phyloP scores from a whole-genome alignment of 441 rosid genomes.

The Lagerstroemia fauriei region DNA sequence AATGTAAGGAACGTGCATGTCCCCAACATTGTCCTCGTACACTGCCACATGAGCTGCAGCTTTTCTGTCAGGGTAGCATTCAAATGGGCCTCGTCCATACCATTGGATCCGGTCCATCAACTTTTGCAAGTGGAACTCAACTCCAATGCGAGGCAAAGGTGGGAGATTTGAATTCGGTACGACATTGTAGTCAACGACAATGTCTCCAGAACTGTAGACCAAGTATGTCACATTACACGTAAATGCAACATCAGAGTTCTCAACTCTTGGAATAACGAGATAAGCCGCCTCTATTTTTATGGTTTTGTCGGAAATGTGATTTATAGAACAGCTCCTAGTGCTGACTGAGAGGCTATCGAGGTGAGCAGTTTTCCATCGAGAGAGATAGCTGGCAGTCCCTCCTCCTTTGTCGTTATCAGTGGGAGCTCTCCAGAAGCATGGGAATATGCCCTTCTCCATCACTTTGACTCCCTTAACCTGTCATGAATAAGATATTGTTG shows the following conservation, averaged over 20 bases:
- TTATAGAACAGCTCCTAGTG: slow-evolving; percentile 63
- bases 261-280: slow-evolving; percentile 43
- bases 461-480: slow-evolving; percentile 74
- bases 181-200: slow-evolving; percentile 65
- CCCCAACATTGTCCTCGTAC: slow-evolving; percentile 59
- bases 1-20: slow-evolving; percentile 90
- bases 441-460: slow-evolving; percentile 68
- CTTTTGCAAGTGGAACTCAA: slow-evolving; percentile 70
- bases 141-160: slow-evolving; percentile 84
- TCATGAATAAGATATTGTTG: slow-evolving; percentile 18
- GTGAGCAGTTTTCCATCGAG: slow-evolving; percentile 74
- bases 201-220: slow-evolving; percentile 71
- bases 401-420: slow-evolving; percentile 98
- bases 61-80: slow-evolving; percentile 95
- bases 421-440: slow-evolving; percentile 96
- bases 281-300: slow-evolving; percentile 60
- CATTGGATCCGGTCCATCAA: slow-evolving; percentile 67
- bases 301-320: slow-evolving; percentile 40
- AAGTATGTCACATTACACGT: slow-evolving; percentile 56
- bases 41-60: slow-evolving; percentile 81
- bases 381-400: slow-evolving; percentile 63
- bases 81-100: slow-evolving; percentile 96
- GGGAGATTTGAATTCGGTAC: slow-evolving; percentile 73
- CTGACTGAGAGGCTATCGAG: slow-evolving; percentile 54
- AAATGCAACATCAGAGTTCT: slow-evolving; percentile 50